Conservation (phyloP, 2,329 filamentous ascomycete genomes). For the Hymenotorrendiella dingleyae region DNA sequence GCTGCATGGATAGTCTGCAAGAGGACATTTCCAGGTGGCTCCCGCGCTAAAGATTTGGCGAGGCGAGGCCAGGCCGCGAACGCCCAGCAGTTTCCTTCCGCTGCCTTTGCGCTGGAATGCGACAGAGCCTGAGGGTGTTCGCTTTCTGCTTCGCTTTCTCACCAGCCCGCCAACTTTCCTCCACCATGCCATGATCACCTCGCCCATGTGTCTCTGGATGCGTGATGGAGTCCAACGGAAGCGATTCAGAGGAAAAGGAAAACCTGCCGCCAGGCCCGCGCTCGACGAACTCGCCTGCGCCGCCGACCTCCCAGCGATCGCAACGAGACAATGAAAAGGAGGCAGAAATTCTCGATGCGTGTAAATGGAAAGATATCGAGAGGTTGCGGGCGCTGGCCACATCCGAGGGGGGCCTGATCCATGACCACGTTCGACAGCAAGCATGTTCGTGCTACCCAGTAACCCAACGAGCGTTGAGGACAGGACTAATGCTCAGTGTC, state of each 20-base stretch:
- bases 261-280: slow-evolving; percentile 5
- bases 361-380: slow-evolving; percentile 49
- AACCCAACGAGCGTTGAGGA: slow-evolving; percentile 7
- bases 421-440: slow-evolving; percentile 60
- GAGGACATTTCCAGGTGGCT: slow-evolving; percentile 6
- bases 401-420: slow-evolving; percentile 60
- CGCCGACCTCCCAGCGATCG: not conserved
- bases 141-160: not conserved
- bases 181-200: slow-evolving; percentile 17
- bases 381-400: slow-evolving; percentile 53
- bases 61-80: not conserved
- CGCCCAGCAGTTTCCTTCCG: no score
- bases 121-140: not conserved
- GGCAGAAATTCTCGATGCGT: slow-evolving; percentile 52
- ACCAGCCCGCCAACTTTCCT: not conserved
- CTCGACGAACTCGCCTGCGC: slow-evolving; percentile 8
- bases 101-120: not conserved
- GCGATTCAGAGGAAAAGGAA: slow-evolving; percentile 12
- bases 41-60: slow-evolving; percentile 3
- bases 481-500: slow-evolving; percentile 13
- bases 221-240: slow-evolving; percentile 26
- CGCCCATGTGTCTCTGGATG: slow-evolving; percentile 20
- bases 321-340: slow-evolving; percentile 31
- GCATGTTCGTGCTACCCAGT: slow-evolving; percentile 65
- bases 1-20: slow-evolving; percentile 11